Evolutionary conservation across 176 grass and related monocot genomes (phyloP), one percentile per base, ranked within the genome.

Genomic region (Ananas comosus): DNA sequence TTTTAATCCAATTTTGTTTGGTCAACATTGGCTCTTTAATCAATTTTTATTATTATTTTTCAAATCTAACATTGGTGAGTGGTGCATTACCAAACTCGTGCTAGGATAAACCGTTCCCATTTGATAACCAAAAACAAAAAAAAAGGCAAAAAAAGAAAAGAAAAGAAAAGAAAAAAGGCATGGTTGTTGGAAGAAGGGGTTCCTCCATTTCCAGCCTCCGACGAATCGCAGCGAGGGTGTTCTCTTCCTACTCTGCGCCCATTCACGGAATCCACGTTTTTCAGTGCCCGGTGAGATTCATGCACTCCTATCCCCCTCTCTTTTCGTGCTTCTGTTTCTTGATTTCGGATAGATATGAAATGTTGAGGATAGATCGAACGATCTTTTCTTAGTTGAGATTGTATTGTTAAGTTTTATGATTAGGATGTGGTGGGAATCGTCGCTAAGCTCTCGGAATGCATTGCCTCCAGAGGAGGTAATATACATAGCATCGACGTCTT

Each of bases 401-500:
- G 51, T 16, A 3, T 25, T 13, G 18, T 69, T 47, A 0, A 23
- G 33, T 42, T 47, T 18, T 61, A 19, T 19, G 6, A 61, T 6
- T 61, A 96, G 91, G 91, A 96, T 79, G 11, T 47, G 17, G 81
- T 92, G 10, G 93, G 92, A 21, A 87, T 96, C 70, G 83, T 92
- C 3, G 83, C 88, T 7, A 91, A 81, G 71, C 72, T 96, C 14
- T 89, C 88, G 10, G 88, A 96, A 50, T 89, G 88, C 79, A 96
- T 92, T 67, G 86, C 92, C 63, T 92, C 89, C 16, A 80, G 79
- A 54, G 93, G 93, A 64, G 88, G 91, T 48, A 96, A 96, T 77
- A 96, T 96, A 72, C 85, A 91, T 78, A 84, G 82, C 76, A 81
- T 95, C 54, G 86, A 95, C 73, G 91, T 96, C 74, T 96, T 96